Base-by-base conservation (phyloP, 202 grass and related monocot species). In the Dendrocalamus latiflorus region DNA sequence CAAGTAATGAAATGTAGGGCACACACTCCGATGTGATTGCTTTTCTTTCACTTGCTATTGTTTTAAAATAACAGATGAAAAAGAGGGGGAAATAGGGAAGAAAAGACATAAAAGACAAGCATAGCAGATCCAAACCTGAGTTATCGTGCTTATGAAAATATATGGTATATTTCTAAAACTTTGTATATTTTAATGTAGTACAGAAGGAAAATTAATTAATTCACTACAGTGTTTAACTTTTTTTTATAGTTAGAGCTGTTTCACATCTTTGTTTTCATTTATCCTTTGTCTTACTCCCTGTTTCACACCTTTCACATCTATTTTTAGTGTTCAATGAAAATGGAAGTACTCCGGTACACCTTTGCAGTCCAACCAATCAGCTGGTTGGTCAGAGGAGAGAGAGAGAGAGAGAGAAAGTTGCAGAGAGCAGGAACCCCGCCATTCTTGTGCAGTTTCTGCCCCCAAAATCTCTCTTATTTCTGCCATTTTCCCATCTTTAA, bases 361-460 rank as follows among this genome's bases (percentile, higher is more conserved):
- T 80, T 75, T 48, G 63, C 77, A 85, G 82, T 89, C 87, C 87
- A 89, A 85, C 87, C 77, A 76, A 85, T 85, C 76, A 63, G 63
- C 25, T 70, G 36, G 54, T 57, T 81, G 82, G 87, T 85, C 82
- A 85, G 85, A 85, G 77, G 72, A 1, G 42, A 13, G 43, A 45
- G 45, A 28, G n/a, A n/a, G n/a, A n/a, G n/a, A n/a, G 45, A 28
- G 65, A 3, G 55, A 24, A 30, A 3, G 70, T n/a, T 43, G 39
- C 34, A 55, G 16, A 64, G 54, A 47, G 43, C 71, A 65, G 82
- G 70, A 88, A 65, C 38, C 82, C 65, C 48, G 77, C 82, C 82
- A 81, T 77, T 89, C 37, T 85, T 77, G 70, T 85, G 70, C 82
- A 76, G 82, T 65, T 71, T 76, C 77, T 81, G 45, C 64, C 64